Percentiles rank a stretch among this genome's conserved stretches.
phyloP scores from a whole-genome alignment of 352 stramenopile species.

The Globisporangium takayamanum region DNA sequence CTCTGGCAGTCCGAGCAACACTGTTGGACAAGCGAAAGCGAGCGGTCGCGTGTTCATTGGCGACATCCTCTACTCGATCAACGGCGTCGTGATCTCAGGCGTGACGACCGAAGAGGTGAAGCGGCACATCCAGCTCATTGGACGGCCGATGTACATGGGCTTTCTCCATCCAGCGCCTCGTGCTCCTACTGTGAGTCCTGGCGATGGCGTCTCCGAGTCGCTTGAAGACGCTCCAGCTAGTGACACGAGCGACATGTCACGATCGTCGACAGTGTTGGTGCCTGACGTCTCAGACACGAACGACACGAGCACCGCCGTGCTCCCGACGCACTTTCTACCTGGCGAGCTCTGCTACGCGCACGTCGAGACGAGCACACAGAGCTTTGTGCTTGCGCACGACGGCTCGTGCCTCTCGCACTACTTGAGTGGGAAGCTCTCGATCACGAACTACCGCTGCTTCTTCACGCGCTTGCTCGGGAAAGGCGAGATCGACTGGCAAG shows the following conservation, averaged over 20 bases:
- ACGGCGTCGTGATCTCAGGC: slow-evolving; percentile 61
- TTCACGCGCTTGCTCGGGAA: slow-evolving; percentile 50
- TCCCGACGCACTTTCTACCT: slow-evolving; percentile 39
- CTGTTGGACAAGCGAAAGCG: slow-evolving; percentile 47
- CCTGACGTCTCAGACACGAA: not conserved
- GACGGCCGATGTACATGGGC: slow-evolving; percentile 58
- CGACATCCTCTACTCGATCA: slow-evolving; percentile 76
- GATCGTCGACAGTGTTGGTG: no score
- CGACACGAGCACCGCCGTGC: not conserved
- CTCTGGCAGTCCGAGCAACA: slow-evolving; percentile 5
- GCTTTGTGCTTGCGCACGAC: slow-evolving; percentile 51
- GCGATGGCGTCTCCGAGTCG: slow-evolving; percentile 12
- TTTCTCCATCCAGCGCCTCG: slow-evolving; percentile 31
- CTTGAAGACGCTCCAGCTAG: not conserved
- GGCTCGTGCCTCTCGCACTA: slow-evolving; percentile 66
- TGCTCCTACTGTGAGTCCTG: slow-evolving; percentile 14
- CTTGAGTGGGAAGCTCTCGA: slow-evolving; percentile 68
- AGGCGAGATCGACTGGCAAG: slow-evolving; percentile 63
- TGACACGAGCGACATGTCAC: not conserved
- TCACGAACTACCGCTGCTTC: slow-evolving; percentile 81
- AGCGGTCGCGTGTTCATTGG: slow-evolving; percentile 54
- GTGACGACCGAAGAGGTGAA: slow-evolving; percentile 80
- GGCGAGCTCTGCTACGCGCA: slow-evolving; percentile 78
- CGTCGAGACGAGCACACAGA: slow-evolving; percentile 63
- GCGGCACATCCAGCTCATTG: slow-evolving; percentile 63